Base-by-base conservation (phyloP, 176 grass and related monocot species). In the Carex parvula region DNA sequence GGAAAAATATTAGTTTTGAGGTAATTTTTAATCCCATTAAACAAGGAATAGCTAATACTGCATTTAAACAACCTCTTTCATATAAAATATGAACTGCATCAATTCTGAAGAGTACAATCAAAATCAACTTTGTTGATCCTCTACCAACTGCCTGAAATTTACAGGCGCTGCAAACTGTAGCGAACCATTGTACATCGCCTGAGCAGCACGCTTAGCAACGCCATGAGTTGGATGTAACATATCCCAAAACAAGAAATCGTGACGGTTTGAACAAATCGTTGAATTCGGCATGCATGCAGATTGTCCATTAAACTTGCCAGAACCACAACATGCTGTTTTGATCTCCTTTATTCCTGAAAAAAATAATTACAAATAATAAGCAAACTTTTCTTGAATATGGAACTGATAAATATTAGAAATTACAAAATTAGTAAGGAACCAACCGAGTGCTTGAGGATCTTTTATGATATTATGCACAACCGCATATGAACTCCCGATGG, bases 391-490 rank as follows among this genome's bases (percentile, higher is more conserved):
- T 29, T 6, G 1, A 12, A 53, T 17, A 6, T 56, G 73, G 21
- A 77, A 55, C 9, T 75, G 0, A 56, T 16, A 2, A 48, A 73
- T 71, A 73, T 73, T 21, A 5, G 41, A 22, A 22, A 18, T 20
- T 42, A 41, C n/a, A 50, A 73, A 39, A 22, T 11, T 71, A 71
- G 15, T 20, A 70, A 3, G 10, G 4, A 14, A 60, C 78, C 16
- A 88, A 98, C 95, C 96, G 1, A 99, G 86, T 68, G 80, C 81
- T 5, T 68, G 74, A 9, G 93, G 93, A 81, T 93, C 83, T 68
- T 89, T 99, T 52, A 99, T 92, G 84, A 99, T 94, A 64, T 84
- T 91, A n/a, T 86, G 91, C 48, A 95, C 91, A n/a, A 99, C 86
- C 52, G 81, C 91, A 35, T 95, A 90, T 16, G 96, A 90, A 87